Conservation (phyloP, 441 rosid genomes). For the Eugenia klotzschiana region DNA sequence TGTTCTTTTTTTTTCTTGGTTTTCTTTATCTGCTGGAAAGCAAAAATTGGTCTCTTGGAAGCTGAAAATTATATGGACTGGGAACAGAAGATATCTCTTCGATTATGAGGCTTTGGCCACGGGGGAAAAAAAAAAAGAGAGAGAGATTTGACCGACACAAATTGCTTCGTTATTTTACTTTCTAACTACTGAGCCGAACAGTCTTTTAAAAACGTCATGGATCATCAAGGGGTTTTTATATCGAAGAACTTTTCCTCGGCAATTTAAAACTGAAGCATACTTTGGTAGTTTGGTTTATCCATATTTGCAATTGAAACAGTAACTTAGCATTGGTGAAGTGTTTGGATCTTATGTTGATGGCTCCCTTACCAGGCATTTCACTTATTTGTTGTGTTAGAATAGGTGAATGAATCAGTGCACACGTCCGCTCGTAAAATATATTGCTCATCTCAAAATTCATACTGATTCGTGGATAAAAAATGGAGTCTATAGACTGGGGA, state of each 20-base stretch:
- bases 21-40: not conserved
- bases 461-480: not conserved
- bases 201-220: not conserved
- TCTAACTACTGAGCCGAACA: not conserved
- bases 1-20: not conserved
- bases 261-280: not conserved
- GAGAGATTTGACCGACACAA: not conserved
- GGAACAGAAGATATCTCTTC: not conserved
- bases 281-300: not conserved
- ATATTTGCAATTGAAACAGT: not conserved
- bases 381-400: not conserved
- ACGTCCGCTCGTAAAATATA: not conserved
- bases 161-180: not conserved
- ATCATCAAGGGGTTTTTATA: not conserved
- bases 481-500: not conserved
- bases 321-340: not conserved
- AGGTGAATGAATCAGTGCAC: not conserved
- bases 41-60: not conserved
- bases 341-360: not conserved
- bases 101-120: not conserved
- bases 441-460: not conserved
- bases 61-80: not conserved
- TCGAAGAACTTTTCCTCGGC: not conserved
- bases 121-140: too few relatives aligned
- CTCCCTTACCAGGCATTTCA: not conserved